Evolutionary conservation across 179 eudicot genomes (phyloP), one percentile per base, ranked within the genome.

Genomic region (Silene coronaria): DNA sequence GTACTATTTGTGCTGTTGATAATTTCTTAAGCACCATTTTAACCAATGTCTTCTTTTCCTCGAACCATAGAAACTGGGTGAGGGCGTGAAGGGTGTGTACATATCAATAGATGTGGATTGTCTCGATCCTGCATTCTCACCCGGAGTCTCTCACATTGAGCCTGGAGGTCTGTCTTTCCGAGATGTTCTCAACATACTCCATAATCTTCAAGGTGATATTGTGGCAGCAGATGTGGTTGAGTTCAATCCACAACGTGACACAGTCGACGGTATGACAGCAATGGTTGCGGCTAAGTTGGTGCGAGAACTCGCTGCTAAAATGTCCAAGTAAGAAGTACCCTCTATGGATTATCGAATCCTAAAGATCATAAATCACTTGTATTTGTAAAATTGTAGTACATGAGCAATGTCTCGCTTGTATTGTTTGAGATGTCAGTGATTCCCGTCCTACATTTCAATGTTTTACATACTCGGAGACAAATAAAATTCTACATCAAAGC

Each of bases 211-310:
- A 82, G 99, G 81, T 30, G 88, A 92, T 76, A 84, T 95, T 57
- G 97, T 92, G 73, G 99, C 88, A 80, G 99, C 89, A 17, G 99
- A 95, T 38, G 99, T 95, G 67, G 99, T 95, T 46, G 99, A 95
- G 83, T 91, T 90, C 75, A 95, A 95, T 83, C 99, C 99, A 51
- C 97, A 95, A 64, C 88, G 97, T 2, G 99, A 95, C 76, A 95
- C 99, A 9, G 99, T 91, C 27, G 99, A 95, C 78, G 99, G 97
- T 19, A 95, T 95, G 99, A 95, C 99, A n/a, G 97, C 91, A 14
- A 95, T 95, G 99, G 99, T 95, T 81, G 97, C 99, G 66, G 97
- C 97, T 21, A 95, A 95, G 82, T 77, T 92, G 75, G 99, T 89
- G 6, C 83, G 99, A 79, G 97, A 95, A 83, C 84, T 95, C 27